These are phyloP conservation scores for Filosporella fistucella DNA, from an alignment of 495 filamentous ascomycete genomes.

Conservation along the genomic window DNA sequence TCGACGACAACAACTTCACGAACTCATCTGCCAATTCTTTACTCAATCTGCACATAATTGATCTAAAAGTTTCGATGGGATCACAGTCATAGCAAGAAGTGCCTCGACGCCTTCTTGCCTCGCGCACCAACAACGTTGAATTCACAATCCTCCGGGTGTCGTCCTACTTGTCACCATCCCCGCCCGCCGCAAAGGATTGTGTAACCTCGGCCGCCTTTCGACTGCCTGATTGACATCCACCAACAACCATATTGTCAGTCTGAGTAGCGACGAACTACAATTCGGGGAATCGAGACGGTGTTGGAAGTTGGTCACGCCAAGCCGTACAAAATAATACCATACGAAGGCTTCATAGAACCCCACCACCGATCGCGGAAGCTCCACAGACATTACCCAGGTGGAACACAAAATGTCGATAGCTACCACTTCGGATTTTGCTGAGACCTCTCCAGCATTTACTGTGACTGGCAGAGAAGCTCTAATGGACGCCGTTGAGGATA, in stretches of 20 bases:
- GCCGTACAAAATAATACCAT: neutral
- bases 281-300: neutral
- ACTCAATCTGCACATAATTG: neutral
- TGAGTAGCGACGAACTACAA: neutral
- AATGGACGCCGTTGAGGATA: constrained; percentile 72
- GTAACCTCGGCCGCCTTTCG: no score
- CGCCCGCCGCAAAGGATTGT: neutral
- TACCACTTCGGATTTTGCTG: constrained; percentile 7
- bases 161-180: neutral
- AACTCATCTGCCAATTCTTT: neutral
- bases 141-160: neutral
- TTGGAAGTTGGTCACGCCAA: neutral
- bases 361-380: constrained; percentile 15
- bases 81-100: constrained; percentile 15
- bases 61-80: constrained; percentile 5
- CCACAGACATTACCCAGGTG: neutral
- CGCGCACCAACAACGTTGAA: neutral
- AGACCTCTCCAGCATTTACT: neutral
- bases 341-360: constrained; percentile 1
- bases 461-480: constrained; percentile 40
- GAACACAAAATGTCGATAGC: constrained; percentile 14
- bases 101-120: constrained; percentile 19
- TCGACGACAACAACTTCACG: neutral
- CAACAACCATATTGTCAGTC: neutral
- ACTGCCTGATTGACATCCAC: neutral